phyloP scores from a whole-genome alignment of 495 filamentous ascomycete genomes.

The Aspergillus avenaceus region DNA sequence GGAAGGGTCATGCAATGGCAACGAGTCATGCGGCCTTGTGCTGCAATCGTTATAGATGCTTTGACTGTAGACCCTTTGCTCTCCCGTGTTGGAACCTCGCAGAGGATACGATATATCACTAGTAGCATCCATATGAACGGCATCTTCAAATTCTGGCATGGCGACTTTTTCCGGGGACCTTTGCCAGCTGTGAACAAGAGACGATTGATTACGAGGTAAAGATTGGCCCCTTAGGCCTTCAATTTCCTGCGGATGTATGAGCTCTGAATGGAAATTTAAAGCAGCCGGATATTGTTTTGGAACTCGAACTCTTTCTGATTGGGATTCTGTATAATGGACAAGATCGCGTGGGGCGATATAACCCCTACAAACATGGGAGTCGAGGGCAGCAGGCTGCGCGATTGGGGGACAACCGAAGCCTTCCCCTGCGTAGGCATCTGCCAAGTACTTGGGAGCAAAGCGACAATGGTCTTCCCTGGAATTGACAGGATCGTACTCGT shows the following conservation, averaged over 20 bases:
- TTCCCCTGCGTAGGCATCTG: conserved; percentile 10
- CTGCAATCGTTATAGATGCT: conserved; percentile 16
- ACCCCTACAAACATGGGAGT: conserved; percentile 20
- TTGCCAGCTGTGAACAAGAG: conserved; percentile 4
- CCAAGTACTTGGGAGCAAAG: conserved; percentile 10
- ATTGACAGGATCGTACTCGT: conserved; percentile 17
- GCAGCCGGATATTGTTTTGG: conserved; percentile 8
- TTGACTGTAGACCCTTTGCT: conserved; percentile 15
- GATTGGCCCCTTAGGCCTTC: conserved; percentile 13
- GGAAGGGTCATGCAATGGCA: conserved; percentile 7
- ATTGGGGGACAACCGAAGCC: conserved; percentile 13
- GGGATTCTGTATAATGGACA: conserved; percentile 12
- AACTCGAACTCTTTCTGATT: conserved; percentile 10
- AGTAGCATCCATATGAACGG: conserved; percentile 14
- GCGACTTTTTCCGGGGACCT: conserved; percentile 7
- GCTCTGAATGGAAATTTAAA: conserved; percentile 13
- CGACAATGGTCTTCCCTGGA: not conserved
- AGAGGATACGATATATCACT: conserved; percentile 9
- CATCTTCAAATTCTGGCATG: conserved; percentile 10
- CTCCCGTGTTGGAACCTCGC: conserved; percentile 3
- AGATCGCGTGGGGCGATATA: conserved; percentile 16
- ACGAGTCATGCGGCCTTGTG: conserved; percentile 6
- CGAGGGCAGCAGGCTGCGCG: conserved; percentile 13
- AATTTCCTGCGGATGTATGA: conserved; percentile 14
- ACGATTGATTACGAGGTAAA: conserved; percentile 3